Evolutionary conservation across 139 green algal genomes (phyloP), one percentile per base, ranked within the genome.

Genomic region (Auxenochlorella pyrenoidosa): DNA sequence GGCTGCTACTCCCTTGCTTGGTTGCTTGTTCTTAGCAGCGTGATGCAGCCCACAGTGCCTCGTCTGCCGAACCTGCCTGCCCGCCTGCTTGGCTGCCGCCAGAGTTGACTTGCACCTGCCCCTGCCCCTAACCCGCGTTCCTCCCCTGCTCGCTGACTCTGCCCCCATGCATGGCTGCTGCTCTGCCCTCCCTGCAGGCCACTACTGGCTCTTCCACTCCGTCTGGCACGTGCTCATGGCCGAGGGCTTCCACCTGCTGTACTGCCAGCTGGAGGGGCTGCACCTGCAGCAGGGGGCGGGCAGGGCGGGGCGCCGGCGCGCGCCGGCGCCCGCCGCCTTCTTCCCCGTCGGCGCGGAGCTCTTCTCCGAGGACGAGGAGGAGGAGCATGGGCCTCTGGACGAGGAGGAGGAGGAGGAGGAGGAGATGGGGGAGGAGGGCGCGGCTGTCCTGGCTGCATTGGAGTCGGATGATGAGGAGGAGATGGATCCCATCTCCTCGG

Each of bases 181-280:
- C 22, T 3, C 40, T 8, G 22, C 44, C 30, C 75, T 38, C 43
- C 75, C 43, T 75, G 60, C 36, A 59, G 80, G 47, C 38, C n/a
- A 65, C 43, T 92, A 91, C 84, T 92, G 84, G 81, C 80, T 91
- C 10, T 92, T 90, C 84, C 90, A 92, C 84, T 87, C 72, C 75
- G 18, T 92, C 18, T 92, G 87, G 87, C 89, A 92, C 60, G 24
- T 90, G 13, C 60, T 88, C 19, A 70, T 93, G 58, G 88, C 88
- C n/a, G 60, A 59, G 4, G 90, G 4, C 44, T 88, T 80, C 34
- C 24, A 65, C 15, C 28, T 81, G 60, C 80, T 90, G 19, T 90
- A 88, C 71, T 40, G 28, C 2, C 79, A 90, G 51, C 87, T 90
- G 76, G 80, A 90, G 75, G 70, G 71, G 12, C 63, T 72, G 40